Base-by-base conservation (phyloP, 805 yeast species). In the Hanseniaspora thailandica region DNA sequence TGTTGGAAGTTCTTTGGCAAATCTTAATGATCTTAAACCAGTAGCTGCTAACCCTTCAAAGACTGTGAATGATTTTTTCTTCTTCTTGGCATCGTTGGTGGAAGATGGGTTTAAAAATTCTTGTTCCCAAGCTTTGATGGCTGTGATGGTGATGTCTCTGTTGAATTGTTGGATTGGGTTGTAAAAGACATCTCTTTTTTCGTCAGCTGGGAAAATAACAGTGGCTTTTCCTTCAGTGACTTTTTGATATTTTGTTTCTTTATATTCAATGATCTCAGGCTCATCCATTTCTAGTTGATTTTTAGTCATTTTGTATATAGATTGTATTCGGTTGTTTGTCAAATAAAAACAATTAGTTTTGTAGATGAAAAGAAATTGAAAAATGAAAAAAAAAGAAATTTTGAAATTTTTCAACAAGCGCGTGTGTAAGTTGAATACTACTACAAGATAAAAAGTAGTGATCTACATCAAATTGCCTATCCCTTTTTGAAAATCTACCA, bases 141-240 rank as follows among this genome's bases (percentile, higher is more conserved):
- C 88, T 60, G 83, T 71, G 5, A 86, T 84, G 59, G 95, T 84
- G 47, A 93, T 69, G 64, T 93, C 99, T 61, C 99, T 76, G 67
- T 93, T 93, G 69, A 88, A 93, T 68, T 90, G 97, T 69, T 93
- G 99, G 54, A 93, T 84, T 9, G 95, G 97, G 65, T 93, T 93
- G 69, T 93, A 93, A 64, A 93, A 93, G 10, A 93, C 98, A 56
- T 74, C 75, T 46, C 50, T 31, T 55, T 75, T 74, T 59, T 85
- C 88, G 47, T 81, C 81, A 61, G 85, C 82, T 4, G 95, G 90
- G 57, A 84, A 84, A 31, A 89, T 71, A 43, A 93, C 81, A 23
- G 81, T 76, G 13, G 97, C 97, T 54, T 75, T 71, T 1, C 99
- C 99, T 66, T 93, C 98, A 19, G 66, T 67, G 17, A 73, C 45